These are phyloP conservation scores for Neurospora sp. DNA, from an alignment of 495 filamentous ascomycete species.

Conservation along the genomic window DNA sequence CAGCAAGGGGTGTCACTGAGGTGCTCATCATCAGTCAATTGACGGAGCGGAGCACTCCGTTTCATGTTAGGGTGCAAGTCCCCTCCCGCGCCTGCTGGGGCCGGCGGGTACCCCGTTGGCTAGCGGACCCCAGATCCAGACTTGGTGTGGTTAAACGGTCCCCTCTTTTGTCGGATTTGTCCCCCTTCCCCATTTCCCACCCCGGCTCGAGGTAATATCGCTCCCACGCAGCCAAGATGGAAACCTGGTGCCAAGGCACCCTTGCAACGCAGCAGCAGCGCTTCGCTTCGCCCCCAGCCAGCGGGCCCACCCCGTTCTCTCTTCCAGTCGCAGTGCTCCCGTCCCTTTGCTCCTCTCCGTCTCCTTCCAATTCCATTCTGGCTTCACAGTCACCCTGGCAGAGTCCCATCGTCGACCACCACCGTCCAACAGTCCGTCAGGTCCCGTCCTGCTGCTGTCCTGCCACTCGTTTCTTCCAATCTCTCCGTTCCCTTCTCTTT, in stretches of 20 bases:
- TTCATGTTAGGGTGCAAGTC: slow-evolving; percentile 10
- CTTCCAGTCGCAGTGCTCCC: background rate
- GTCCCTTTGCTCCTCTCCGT: background rate
- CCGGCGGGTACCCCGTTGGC: background rate
- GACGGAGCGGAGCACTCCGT: slow-evolving; percentile 6
- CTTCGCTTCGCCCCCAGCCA: background rate
- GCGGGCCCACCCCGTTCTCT: background rate
- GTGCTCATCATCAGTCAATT: background rate
- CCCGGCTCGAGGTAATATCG: background rate
- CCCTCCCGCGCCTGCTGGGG: background rate
- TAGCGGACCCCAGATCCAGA: background rate
- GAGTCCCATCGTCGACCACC: background rate
- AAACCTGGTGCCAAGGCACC: background rate
- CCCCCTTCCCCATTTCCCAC: background rate
- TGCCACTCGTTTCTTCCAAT: background rate
- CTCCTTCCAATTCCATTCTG: background rate
- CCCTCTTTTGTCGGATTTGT: background rate
- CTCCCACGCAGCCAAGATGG: background rate
- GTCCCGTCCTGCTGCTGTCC: background rate
- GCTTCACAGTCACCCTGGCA: background rate
- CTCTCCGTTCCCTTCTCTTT: slow-evolving; percentile 18
- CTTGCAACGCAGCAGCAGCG: background rate
- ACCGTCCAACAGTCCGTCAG: background rate
- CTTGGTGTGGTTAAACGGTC: background rate
- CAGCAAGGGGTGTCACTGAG: background rate